These are phyloP conservation scores for Protostelium mycophagum DNA, from an alignment of 78 protist species.

Conservation along the genomic window DNA sequence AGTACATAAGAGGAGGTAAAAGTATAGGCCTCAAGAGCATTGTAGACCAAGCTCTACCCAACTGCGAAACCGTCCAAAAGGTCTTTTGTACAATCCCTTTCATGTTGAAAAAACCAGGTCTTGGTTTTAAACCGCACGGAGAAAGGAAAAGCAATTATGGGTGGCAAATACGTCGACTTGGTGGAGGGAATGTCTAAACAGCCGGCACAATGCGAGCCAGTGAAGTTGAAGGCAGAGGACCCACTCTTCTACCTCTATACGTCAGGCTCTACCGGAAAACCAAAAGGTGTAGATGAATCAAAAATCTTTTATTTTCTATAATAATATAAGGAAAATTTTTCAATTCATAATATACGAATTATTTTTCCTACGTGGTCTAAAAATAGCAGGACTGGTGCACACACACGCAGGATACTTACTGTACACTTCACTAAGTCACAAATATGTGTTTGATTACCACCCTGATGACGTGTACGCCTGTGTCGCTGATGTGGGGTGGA, in stretches of 20 bases:
- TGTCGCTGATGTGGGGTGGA: constrained; percentile 95
- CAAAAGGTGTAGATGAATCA: constrained; percentile 72
- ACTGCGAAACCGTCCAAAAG: constrained; percentile 15
- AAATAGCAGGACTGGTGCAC: constrained; percentile 53
- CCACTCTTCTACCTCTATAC: constrained; percentile 96
- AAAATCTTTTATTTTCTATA: not conserved
- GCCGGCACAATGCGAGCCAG: constrained; percentile 57
- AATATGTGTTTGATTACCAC: constrained; percentile 85
- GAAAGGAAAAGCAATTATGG: not conserved
- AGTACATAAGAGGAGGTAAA: constrained; percentile 55
- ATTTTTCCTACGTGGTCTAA: too few species aligned
- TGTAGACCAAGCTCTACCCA: constrained; percentile 47
- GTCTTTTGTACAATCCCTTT: not conserved
- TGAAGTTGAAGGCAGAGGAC: constrained; percentile 80
- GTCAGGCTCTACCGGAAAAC: constrained; percentile 93
- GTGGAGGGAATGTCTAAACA: constrained; percentile 36
- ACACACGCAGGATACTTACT: constrained; percentile 87
- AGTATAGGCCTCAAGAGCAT: constrained; percentile 50
- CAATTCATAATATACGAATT: not conserved
- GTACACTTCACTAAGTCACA: constrained; percentile 70
- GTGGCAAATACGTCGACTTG: not conserved
- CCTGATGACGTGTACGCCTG: constrained; percentile 90
- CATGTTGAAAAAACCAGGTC: not conserved
- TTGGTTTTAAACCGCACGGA: constrained; percentile 25
- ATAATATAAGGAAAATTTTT: not conserved